Base-by-base conservation (phyloP, 257 asterid species). In the Echites panduratus region DNA sequence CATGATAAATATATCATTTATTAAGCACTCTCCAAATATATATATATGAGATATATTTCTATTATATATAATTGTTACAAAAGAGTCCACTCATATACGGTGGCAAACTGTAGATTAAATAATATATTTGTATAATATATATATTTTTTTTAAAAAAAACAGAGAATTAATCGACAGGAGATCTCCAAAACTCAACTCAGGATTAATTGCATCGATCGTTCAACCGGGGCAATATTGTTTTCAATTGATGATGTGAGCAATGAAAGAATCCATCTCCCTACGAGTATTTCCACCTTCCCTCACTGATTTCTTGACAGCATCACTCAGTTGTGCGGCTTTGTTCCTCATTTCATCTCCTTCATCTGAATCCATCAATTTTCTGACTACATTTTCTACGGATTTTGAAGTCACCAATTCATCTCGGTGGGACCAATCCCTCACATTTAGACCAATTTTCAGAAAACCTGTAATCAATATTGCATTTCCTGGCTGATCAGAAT, bases 221-320 rank as follows among this genome's bases (percentile, higher is more conserved):
- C n/a, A n/a, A n/a, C n/a, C n/a, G n/a, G n/a, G n/a, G n/a, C n/a
- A n/a, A n/a, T n/a, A n/a, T n/a, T n/a, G n/a, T n/a, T n/a, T n/a
- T n/a, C n/a, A n/a, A n/a, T n/a, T n/a, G n/a, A n/a, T n/a, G n/a
- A 74, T 87, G 81, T 82, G 85, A 3, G 79, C 75, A 38, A 82
- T 50, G 56, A 79, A 79, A 22, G 77, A 68, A 9, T 79, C 77
- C 1, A 76, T 22, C 22, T 79, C 78, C 4, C 9, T 2, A 0
- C 12, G 73, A 73, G 77, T 63, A n/a, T 3, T 52, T 4, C 83
- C 81, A 11, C 79, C 84, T 16, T 71, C 53, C 20, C 24, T 52
- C 2, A 45, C 75, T 0, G 76, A 72, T 27, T 22, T 49, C 20
- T 75, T 66, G 1, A 85, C 75, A 0, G 45, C 69, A 20, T 27